These are phyloP conservation scores for Ramaria sp. DNA, from an alignment of 768 basidiomycete species.

Conservation along the genomic window DNA sequence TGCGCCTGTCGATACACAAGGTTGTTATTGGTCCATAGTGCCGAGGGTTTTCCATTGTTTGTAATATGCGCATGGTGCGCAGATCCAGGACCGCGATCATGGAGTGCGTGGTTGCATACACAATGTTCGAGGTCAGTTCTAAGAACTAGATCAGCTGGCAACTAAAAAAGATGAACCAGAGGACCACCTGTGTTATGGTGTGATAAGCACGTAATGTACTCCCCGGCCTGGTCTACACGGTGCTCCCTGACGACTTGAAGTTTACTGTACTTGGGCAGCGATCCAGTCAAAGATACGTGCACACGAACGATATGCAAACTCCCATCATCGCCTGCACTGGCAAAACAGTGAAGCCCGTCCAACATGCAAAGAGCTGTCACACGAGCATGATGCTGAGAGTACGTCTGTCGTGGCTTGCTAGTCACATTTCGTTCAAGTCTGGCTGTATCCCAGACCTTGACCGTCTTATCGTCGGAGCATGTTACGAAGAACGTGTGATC, in stretches of 20 bases:
- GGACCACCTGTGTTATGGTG: constrained; percentile 41
- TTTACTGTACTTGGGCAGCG: constrained; percentile 76
- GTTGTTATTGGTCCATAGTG: constrained; percentile 82
- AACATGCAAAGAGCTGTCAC: constrained; percentile 66
- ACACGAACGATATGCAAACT: constrained; percentile 56
- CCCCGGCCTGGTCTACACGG: constrained; percentile 56
- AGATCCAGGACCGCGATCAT: constrained; percentile 70
- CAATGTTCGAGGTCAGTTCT: constrained; percentile 73
- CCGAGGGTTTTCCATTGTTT: constrained; percentile 73
- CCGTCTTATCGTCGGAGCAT: constrained; percentile 27
- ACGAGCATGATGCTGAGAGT: constrained; percentile 57
- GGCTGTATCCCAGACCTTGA: constrained; percentile 48
- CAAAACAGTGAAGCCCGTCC: constrained; percentile 83
- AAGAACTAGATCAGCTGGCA: constrained; percentile 1
- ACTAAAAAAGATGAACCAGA: neutral
- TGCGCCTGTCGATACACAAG: constrained; percentile 74
- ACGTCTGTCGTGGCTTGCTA: constrained; percentile 65
- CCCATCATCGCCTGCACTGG: constrained; percentile 29
- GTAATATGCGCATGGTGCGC: constrained; percentile 68
- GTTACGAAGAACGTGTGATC: constrained; percentile 78
- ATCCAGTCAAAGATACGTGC: constrained; percentile 53
- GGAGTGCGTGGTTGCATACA: constrained; percentile 80
- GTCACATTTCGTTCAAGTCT: constrained; percentile 92
- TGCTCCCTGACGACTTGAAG: constrained; percentile 76
- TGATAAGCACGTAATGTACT: constrained; percentile 75